These are phyloP conservation scores for Papilionanthe hybrid DNA, from an alignment of 116 monocot species.

Conservation along the genomic window DNA sequence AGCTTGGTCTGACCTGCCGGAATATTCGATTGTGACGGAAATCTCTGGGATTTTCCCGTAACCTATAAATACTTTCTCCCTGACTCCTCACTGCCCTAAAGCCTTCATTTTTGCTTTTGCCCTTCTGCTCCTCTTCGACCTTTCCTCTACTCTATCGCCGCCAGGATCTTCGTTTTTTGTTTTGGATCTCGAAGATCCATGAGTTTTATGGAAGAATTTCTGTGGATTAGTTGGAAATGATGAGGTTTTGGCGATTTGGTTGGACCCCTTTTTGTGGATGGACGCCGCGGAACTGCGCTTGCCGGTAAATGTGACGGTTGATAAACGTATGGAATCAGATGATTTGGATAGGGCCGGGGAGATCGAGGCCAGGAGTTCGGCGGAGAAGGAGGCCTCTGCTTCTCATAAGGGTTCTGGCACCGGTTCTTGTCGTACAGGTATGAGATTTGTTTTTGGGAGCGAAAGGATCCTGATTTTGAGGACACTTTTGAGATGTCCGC, in stretches of 20 bases:
- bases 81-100: slow-evolving; percentile 29
- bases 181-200: not conserved
- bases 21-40: slow-evolving; percentile 39
- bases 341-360: slow-evolving; percentile 11
- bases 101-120: slow-evolving; percentile 3
- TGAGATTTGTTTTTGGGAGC: slow-evolving; percentile 3
- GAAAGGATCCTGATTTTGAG: slow-evolving; percentile 1
- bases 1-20: slow-evolving; percentile 17
- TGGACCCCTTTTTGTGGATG: slow-evolving; percentile 16
- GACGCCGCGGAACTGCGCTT: slow-evolving; percentile 41
- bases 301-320: slow-evolving; percentile 17
- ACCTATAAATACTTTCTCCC: slow-evolving; percentile 55
- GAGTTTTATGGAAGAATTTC: not conserved
- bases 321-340: slow-evolving; percentile 12
- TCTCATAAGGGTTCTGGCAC: slow-evolving; percentile 17
- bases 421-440: slow-evolving; percentile 21
- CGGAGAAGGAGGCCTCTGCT: slow-evolving; percentile 14
- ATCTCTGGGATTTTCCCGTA: slow-evolving; percentile 59
- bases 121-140: slow-evolving; percentile 4
- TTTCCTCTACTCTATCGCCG: slow-evolving; percentile 11
- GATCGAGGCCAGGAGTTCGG: slow-evolving; percentile 6
- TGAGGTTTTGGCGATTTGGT: not conserved
- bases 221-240: not conserved
- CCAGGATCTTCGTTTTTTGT: not conserved
- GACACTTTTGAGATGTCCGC: not conserved